Evolutionary conservation across 495 filamentous ascomycete genomes (phyloP).

Genomic region (Hypoxylon intermedium): DNA sequence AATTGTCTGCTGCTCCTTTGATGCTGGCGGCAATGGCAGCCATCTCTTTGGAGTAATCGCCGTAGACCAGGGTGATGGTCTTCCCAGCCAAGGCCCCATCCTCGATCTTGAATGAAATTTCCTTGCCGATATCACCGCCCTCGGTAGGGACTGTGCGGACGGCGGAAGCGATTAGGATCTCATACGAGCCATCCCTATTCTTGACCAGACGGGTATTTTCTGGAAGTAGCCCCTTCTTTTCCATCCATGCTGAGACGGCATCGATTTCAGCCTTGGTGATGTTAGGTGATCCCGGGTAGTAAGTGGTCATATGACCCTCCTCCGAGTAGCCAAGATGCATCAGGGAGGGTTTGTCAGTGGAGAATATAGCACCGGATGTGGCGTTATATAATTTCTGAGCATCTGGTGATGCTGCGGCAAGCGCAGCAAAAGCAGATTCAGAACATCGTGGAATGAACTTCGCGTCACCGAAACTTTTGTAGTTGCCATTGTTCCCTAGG

Average conservation of each 20-base stretch:
- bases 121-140: constrained; percentile 73
- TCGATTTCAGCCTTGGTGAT: constrained; percentile 88
- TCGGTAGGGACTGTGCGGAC: constrained; percentile 52
- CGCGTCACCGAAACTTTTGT: constrained; percentile 93
- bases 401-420: constrained; percentile 69
- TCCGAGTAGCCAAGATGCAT: constrained; percentile 89
- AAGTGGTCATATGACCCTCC: constrained; percentile 83
- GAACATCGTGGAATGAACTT: constrained; percentile 89
- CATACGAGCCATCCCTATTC: constrained; percentile 71
- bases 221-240: constrained; percentile 70
- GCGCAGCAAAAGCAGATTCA: constrained; percentile 68
- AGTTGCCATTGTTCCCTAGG: constrained; percentile 91
- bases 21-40: constrained; percentile 73
- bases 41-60: constrained; percentile 84
- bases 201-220: constrained; percentile 92
- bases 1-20: constrained; percentile 74
- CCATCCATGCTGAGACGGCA: constrained; percentile 73
- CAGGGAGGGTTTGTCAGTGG: constrained; percentile 65
- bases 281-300: constrained; percentile 86
- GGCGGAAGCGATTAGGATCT: constrained; percentile 85
- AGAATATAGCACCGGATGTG: constrained; percentile 77
- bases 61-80: constrained; percentile 74
- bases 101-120: constrained; percentile 69
- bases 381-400: constrained; percentile 71
- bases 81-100: constrained; percentile 71